Evolutionary conservation across 352 stramenopile genomes (phyloP), one percentile per base, ranked within the genome.

Genomic region (Halophytophthora polymorphica): DNA sequence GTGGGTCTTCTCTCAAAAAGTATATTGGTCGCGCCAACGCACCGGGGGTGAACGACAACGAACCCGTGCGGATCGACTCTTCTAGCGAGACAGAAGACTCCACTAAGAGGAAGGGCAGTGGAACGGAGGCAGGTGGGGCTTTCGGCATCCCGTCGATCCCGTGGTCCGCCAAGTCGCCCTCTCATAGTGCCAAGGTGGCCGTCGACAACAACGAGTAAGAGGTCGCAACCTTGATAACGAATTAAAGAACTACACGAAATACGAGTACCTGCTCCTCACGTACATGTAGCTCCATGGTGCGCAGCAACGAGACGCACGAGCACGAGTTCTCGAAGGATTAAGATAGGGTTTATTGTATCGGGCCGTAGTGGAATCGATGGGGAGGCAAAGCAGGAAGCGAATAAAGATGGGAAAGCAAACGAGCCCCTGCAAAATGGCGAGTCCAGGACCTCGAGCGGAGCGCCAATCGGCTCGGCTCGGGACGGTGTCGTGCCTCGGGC

Each of bases 11-110:
- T 13, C 29, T 41, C 1, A 64, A 53, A 21, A 66, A 62, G 37
- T 66, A 69, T 14, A 36, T 35, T 29, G 37, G 44, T n/a, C 50
- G 37, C 15, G 36, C 34, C 2, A 43, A 38, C 2, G 59, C 61
- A 35, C 57, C 53, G 7, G 53, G 66, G 28, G 39, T 33, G 18
- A 53, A 63, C 12, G 36, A 66, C 2, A 66, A 79, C 18, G 66
- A 80, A 45, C 48, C 60, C 18, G 63, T 73, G 6, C 50, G 66
- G 45, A 45, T 83, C 29, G 63, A 76, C 8, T 70, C 63, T 40
- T 21, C 66, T 13, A 53, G 70, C 13, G 29, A 45, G 17, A 44
- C 39, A 52, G 39, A 33, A 43, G 29, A 17, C 3, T 31, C 25
- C 45, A 37, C 43, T 46, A 35, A 4, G 33, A 53, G 31, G 38